These are phyloP conservation scores for Colletotrichum higginsianum DNA, from an alignment of 2,329 filamentous ascomycete genomes.

Conservation along the genomic window DNA sequence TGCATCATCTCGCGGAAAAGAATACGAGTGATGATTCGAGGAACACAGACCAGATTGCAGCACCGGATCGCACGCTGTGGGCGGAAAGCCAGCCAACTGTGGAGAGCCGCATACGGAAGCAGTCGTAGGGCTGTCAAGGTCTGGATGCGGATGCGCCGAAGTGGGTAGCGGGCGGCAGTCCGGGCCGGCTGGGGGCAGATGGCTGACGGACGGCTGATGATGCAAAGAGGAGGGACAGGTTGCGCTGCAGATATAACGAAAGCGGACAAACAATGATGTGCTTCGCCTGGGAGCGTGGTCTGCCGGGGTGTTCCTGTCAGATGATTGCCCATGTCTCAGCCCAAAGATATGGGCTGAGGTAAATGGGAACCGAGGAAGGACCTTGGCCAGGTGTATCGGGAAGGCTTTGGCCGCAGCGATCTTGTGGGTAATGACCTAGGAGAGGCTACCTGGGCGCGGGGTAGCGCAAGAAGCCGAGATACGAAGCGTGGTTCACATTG, in stretches of 20 bases:
- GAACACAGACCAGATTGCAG: background rate
- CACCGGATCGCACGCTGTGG: background rate
- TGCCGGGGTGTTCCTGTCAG: conserved; percentile 25
- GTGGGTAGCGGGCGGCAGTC: background rate
- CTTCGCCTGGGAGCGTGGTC: background rate
- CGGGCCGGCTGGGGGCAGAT: conserved; percentile 16
- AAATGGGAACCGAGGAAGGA: conserved; percentile 5
- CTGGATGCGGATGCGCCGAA: conserved; percentile 11
- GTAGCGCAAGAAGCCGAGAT: conserved; percentile 19
- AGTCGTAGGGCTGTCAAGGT: conserved; percentile 22
- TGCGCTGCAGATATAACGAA: background rate
- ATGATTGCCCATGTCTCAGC: conserved; percentile 38
- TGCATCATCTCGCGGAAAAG: background rate
- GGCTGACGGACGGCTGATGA: background rate
- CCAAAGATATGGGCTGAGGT: conserved; percentile 7
- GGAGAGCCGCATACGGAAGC: conserved; percentile 22
- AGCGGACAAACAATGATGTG: conserved; percentile 11
- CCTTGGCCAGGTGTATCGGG: conserved; percentile 2
- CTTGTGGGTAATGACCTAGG: background rate
- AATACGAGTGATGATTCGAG: background rate
- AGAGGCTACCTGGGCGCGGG: conserved; percentile 22
- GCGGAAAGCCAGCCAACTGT: conserved; percentile 4
- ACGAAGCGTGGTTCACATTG: conserved; percentile 16
- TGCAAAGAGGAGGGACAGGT: background rate
- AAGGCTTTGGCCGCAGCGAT: conserved; percentile 3